Percentiles rank a stretch among this genome's conserved stretches.
These are phyloP conservation scores for Sporothrix brasiliensis DNA, from an alignment of 2,329 filamentous ascomycete species.

Conservation along the genomic window DNA sequence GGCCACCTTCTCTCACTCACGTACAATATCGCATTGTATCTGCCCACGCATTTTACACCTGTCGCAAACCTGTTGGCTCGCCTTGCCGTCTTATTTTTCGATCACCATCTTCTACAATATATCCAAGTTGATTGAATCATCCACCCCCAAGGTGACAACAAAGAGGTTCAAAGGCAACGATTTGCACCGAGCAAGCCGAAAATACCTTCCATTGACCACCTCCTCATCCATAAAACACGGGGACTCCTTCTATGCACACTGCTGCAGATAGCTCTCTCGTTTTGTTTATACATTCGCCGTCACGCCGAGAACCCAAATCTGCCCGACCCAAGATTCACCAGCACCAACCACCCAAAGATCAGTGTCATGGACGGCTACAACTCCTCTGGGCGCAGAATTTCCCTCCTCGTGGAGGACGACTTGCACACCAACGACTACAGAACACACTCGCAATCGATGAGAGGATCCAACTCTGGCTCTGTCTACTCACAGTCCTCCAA, in stretches of 20 bases:
- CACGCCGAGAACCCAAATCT: background rate
- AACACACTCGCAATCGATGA: slow-evolving; percentile 43
- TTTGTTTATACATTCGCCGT: slow-evolving; percentile 5
- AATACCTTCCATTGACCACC: slow-evolving; percentile 14
- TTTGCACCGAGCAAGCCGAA: slow-evolving; percentile 14
- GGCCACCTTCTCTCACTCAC: background rate
- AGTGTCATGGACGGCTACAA: slow-evolving; percentile 58
- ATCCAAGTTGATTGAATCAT: slow-evolving; percentile 22
- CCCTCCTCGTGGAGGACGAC: slow-evolving; percentile 61
- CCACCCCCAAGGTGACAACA: slow-evolving; percentile 26
- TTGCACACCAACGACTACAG: slow-evolving; percentile 35
- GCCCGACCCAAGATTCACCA: slow-evolving; percentile 18
- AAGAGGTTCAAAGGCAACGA: slow-evolving; percentile 13
- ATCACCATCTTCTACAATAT: slow-evolving; percentile 13
- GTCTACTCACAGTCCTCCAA: slow-evolving; percentile 52
- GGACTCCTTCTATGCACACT: slow-evolving; percentile 2
- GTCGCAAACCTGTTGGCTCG: slow-evolving; percentile 13
- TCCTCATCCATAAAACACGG: background rate
- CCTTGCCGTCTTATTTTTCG: background rate
- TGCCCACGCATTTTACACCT: background rate
- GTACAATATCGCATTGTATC: slow-evolving; percentile 4
- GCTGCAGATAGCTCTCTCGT: background rate
- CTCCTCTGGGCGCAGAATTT: slow-evolving; percentile 60
- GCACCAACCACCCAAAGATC: slow-evolving; percentile 31
- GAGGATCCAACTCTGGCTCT: slow-evolving; percentile 44